Conservation (phyloP, 1,284 basidiomycete genomes). For the Ceratobasidium sp. region DNA sequence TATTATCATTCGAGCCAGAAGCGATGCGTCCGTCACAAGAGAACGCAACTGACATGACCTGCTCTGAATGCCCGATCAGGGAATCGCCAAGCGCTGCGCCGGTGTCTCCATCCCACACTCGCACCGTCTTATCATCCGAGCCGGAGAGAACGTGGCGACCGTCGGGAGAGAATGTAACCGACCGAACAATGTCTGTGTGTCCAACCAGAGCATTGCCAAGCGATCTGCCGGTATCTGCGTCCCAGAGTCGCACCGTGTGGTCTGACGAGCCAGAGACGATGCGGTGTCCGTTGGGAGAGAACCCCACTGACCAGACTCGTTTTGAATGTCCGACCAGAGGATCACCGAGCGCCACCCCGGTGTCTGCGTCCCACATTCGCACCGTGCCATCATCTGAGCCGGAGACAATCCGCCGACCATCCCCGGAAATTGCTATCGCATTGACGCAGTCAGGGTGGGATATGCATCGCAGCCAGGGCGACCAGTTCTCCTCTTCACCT, state of each 20-base stretch:
- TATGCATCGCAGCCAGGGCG: constrained; percentile 1
- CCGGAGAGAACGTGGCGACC: constrained; percentile 24
- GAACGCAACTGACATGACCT: constrained; percentile 21
- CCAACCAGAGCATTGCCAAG: neutral
- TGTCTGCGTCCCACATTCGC: neutral
- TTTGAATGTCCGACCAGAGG: constrained; percentile 4
- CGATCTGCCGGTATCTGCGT: constrained; percentile 9
- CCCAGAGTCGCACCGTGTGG: constrained; percentile 8
- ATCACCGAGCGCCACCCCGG: neutral
- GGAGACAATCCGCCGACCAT: neutral
- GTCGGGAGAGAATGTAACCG: constrained; percentile 37
- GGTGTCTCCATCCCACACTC: constrained; percentile 22
- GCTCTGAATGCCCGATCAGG: neutral
- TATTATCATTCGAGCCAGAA: constrained; percentile 18
- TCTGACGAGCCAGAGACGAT: constrained; percentile 20
- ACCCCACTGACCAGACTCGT: neutral
- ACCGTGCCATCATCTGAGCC: neutral
- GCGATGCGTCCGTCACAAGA: constrained; percentile 6
- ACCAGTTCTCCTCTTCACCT: neutral
- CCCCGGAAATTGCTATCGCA: neutral
- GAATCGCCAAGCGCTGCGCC: constrained; percentile 4
- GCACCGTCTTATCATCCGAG: constrained; percentile 18
- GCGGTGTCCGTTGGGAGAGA: constrained; percentile 8
- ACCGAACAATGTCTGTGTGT: constrained; percentile 10
- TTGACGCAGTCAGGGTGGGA: neutral